Evolutionary conservation across 148 eudicot genomes (phyloP), one percentile per base, ranked within the genome.

Genomic region (Persicaria maculosa): DNA sequence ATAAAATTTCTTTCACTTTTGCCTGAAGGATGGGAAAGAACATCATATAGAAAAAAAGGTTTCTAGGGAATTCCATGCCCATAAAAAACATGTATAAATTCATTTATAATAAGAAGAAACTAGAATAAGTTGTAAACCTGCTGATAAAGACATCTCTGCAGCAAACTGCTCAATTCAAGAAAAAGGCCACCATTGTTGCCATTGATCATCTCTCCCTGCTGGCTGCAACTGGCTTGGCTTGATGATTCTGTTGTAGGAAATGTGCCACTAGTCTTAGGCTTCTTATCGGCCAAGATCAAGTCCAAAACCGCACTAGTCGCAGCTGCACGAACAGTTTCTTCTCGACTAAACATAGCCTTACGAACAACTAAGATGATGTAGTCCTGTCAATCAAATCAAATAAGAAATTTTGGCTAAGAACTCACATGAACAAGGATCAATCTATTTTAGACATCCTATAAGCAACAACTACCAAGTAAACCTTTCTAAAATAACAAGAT

Each of bases 141-240:
- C 71, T 83, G 90, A 76, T 85, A 85, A 62, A 87, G 90, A 78
- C 90, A 87, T 83, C 90, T 79, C 78, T 85, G 90, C 77, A 87
- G 79, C 82, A 85, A 79, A 78, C 88, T 83, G 73, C 83, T 85
- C 48, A 87, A 82, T 75, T 87, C 88, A 68, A 81, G 80, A 74
- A 85, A 87, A 78, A 87, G 88, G 76, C 79, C 77, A 68, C 62
- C 47, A 6, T 76, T 74, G 47, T 50, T 40, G 64, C 80, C 68
- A 65, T 25, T 65, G 44, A 75, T 62, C 65, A 79, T 57, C 72
- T 85, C 85, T 76, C 72, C 82, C 59, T 78, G 83, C 80, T 87
- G 90, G 79, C 90, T 87, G 82, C 85, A 77, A 80, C 90, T 83
- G 71, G 90, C 90, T 78, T 87, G 90, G 79, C 90, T 87, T 19